These are phyloP conservation scores for Marsdenia floribunda DNA, from an alignment of 257 asterid species.

Conservation along the genomic window DNA sequence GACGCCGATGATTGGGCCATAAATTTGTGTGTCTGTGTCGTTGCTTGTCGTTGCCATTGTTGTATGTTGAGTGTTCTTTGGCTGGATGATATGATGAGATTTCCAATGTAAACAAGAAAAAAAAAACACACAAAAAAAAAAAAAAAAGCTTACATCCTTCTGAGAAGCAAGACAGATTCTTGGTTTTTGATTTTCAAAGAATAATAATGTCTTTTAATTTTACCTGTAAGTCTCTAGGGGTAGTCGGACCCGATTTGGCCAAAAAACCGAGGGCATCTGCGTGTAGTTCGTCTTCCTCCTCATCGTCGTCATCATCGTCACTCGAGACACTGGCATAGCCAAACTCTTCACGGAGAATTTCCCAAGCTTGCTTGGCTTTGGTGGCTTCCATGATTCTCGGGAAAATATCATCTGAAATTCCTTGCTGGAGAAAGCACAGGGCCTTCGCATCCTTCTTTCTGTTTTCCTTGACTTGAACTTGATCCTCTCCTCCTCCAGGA, in stretches of 20 bases:
- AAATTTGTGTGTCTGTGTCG: background rate
- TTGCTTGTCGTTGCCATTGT: background rate
- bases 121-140: background rate
- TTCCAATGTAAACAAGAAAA: background rate
- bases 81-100: background rate
- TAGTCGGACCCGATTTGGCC: too few relatives aligned
- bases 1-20: constrained; percentile 1
- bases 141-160: background rate
- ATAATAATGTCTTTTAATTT: too few relatives aligned
- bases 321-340: background rate
- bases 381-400: background rate
- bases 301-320: background rate
- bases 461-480: background rate
- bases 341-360: background rate
- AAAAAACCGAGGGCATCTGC: too few relatives aligned
- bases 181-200: background rate
- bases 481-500: background rate
- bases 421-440: constrained; percentile 8
- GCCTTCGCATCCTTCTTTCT: constrained; percentile 7
- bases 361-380: constrained; percentile 10
- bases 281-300: too few relatives aligned
- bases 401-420: constrained; percentile 8
- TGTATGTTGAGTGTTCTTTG: background rate
- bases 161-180: background rate
- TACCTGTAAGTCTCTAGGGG: background rate